Conservation (phyloP, 768 basidiomycete species). For the Glaciozyma antarctica region DNA sequence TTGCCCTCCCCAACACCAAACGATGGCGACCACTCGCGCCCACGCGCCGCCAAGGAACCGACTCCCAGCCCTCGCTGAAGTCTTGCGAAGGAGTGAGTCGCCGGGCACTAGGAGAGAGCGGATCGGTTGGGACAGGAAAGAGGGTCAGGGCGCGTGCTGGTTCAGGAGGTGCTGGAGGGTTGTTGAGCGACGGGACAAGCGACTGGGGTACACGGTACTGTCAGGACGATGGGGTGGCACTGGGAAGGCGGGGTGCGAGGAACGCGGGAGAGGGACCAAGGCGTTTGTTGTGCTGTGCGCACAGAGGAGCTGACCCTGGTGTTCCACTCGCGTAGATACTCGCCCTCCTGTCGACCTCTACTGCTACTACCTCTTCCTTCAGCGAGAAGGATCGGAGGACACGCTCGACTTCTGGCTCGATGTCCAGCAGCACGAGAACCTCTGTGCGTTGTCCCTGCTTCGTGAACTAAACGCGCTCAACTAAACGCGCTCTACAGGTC, state of each 20-base stretch:
- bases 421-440: constrained; percentile 97
- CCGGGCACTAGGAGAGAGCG: no score
- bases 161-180: not conserved
- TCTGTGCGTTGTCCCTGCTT: constrained; percentile 49
- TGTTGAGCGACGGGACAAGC: no score
- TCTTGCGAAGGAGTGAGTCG: constrained; percentile 19
- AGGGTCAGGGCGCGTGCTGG: not conserved
- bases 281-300: constrained; percentile 37
- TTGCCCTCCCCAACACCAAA: no score
- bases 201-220: not conserved
- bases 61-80: constrained; percentile 22
- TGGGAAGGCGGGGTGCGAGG: not conserved
- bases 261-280: not conserved
- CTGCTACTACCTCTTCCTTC: constrained; percentile 72
- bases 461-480: not conserved
- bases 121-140: not conserved
- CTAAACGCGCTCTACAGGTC: constrained; percentile 31
- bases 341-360: constrained; percentile 89
- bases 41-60: constrained; percentile 6
- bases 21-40: no score
- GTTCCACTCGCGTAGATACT: constrained; percentile 52
- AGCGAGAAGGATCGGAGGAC: constrained; percentile 91
- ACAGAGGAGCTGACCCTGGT: constrained; percentile 65
- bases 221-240: not conserved
- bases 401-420: constrained; percentile 98